Evolutionary conservation across 441 rosid genomes (phyloP), one percentile per base, ranked within the genome.

Genomic region (Adansonia rubrostipa): DNA sequence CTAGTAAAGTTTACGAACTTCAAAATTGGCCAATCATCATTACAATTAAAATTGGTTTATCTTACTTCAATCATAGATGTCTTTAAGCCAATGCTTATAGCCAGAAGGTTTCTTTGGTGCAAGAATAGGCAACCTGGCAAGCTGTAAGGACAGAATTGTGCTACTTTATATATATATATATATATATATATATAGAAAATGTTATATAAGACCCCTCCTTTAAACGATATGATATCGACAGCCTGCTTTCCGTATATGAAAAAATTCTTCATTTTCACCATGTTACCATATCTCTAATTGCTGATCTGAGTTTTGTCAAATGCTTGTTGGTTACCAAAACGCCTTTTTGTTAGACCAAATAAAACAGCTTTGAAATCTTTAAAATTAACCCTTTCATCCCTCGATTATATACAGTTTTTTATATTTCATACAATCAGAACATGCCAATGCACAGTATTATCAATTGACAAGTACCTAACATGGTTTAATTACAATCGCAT

Each of bases 381-480:
- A n/a, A 11, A 51, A 65, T 13, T 40, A 65, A 6, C 48, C 11
- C 70, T 53, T 65, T 65, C 15, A 9, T 40, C 13, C 50, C 48
- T 36, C 14, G 6, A 19, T 67, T 47, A 10, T 45, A 15, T 28
- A 2, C 3, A 53, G 40, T 10, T 64, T 10, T 64, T 71, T 13
- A 66, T 22, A 53, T 5, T 62, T 10, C 14, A 11, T 4, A 54
- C 44, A 67, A 74, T 51, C 75, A 60, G 4, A 57, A 48, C 53
- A 58, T 40, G 78, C 56, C 76, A 69, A 2, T 19, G 33, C 69
- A 70, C 28, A 0, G 42, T 10, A 67, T 22, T 36, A 48, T 56
- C 51, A 74, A 74, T 67, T 36, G 78, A 79, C 71, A 11, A 4
- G 1, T 67, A 58, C 82, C 78, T 67, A 67, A 51, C 78, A 6